phyloP scores from a whole-genome alignment of 2,329 filamentous ascomycete species.

The Pseudogymnoascus verrucosus region DNA sequence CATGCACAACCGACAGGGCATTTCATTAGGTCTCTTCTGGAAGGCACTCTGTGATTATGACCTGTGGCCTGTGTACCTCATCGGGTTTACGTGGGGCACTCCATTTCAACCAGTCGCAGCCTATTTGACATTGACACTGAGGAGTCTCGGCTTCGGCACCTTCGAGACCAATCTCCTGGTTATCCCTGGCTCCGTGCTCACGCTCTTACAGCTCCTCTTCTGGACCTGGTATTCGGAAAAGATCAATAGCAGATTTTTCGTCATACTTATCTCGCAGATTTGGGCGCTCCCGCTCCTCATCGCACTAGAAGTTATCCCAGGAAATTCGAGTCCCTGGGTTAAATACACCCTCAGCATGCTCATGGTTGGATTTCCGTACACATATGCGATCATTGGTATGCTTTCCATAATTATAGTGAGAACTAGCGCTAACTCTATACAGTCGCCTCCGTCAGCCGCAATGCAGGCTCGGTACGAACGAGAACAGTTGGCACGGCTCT shows the following conservation, averaged over 20 bases:
- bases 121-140: conserved; percentile 17
- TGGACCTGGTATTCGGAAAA: conserved; percentile 38
- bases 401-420: conserved; percentile 35
- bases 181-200: conserved; percentile 14
- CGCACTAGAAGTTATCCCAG: conserved; percentile 21
- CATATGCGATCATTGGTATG: conserved; percentile 25
- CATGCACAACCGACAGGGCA: conserved; percentile 53
- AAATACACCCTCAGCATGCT: conserved; percentile 28
- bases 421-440: conserved; percentile 39
- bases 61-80: conserved; percentile 40
- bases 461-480: conserved; percentile 53
- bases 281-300: conserved; percentile 33
- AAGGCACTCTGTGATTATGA: conserved; percentile 41
- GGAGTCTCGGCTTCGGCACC: conserved; percentile 17
- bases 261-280: conserved; percentile 28
- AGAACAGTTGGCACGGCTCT: conserved; percentile 54
- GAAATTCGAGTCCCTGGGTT: conserved; percentile 17
- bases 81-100: conserved; percentile 12
- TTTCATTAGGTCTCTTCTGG: conserved; percentile 44
- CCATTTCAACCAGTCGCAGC: conserved; percentile 12
- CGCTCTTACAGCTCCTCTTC: conserved; percentile 29
- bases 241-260: conserved; percentile 29
- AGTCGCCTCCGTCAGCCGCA: conserved; percentile 43
- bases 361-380: conserved; percentile 16
- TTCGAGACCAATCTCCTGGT: conserved; percentile 19